Evolutionary conservation across 2,329 filamentous ascomycete species (phyloP).

Genomic region (Macrophomina pseudophaseolina): DNA sequence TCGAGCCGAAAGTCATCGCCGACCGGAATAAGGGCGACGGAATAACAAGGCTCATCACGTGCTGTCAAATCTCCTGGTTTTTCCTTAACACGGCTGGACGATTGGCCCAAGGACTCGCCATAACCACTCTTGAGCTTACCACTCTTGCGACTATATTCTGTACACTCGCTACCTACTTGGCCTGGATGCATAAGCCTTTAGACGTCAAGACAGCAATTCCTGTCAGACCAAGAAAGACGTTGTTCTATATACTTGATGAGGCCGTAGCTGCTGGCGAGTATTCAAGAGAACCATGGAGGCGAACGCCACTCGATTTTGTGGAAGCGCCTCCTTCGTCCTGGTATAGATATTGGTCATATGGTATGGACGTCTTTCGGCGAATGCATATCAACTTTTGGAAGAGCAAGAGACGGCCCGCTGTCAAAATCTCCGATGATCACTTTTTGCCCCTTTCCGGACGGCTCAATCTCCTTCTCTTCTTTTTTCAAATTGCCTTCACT

Average conservation of each 20-base stretch:
- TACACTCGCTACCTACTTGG: constrained; percentile 34
- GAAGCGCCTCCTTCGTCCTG: neutral
- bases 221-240: constrained; percentile 27
- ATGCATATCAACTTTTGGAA: neutral
- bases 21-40: constrained; percentile 35
- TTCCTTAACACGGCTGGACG: constrained; percentile 26
- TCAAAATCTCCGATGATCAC: neutral
- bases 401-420: neutral
- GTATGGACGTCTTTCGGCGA: neutral
- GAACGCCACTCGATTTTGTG: constrained; percentile 44
- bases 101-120: constrained; percentile 29
- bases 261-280: constrained; percentile 26
- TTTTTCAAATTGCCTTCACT: neutral
- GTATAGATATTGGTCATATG: neutral
- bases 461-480: neutral
- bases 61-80: constrained; percentile 34
- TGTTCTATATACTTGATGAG: constrained; percentile 32
- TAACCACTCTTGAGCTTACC: constrained; percentile 38
- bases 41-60: constrained; percentile 29
- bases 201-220: constrained; percentile 33
- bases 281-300: constrained; percentile 32
- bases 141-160: constrained; percentile 37
- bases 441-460: neutral
- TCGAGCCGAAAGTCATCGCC: constrained; percentile 29
- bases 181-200: constrained; percentile 39